A percentile compares a stretch with the other conserved stretches of the same genome.
These are phyloP conservation scores for Yueomyces sp. DNA, from an alignment of 1,139 yeast genomes.

Conservation along the genomic window DNA sequence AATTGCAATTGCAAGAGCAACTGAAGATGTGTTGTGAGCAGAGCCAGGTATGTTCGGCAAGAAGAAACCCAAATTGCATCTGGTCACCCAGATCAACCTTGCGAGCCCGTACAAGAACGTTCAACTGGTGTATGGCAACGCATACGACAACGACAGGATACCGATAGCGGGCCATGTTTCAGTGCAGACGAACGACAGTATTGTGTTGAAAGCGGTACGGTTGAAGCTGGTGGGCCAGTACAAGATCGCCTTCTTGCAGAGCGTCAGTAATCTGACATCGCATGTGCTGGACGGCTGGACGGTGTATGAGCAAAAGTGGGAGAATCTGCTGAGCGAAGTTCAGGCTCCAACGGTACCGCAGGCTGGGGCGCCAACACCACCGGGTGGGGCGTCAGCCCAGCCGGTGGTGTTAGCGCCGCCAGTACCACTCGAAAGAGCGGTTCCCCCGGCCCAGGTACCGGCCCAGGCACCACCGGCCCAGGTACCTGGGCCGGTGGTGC, in stretches of 20 bases:
- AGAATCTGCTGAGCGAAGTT: constrained; percentile 37
- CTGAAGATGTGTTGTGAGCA: neutral
- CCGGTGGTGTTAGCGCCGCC: too few relatives aligned
- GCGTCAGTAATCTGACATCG: neutral
- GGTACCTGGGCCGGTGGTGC: constrained; percentile 1
- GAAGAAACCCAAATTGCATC: neutral
- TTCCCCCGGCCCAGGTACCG: neutral
- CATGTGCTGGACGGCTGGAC: neutral
- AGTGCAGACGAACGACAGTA: neutral
- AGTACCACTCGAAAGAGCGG: constrained; percentile 29
- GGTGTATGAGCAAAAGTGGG: constrained; percentile 46
- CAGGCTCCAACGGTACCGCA: constrained; percentile 30
- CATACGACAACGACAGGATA: neutral
- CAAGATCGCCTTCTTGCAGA: neutral
- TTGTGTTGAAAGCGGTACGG: neutral
- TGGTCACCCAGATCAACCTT: neutral
- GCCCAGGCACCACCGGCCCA: constrained; percentile 1
- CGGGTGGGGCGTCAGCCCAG: too few relatives aligned
- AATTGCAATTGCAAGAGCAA: neutral
- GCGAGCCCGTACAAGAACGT: neutral
- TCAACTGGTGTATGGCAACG: neutral
- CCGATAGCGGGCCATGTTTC: neutral
- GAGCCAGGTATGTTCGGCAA: neutral
- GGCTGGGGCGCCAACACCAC: too few relatives aligned
- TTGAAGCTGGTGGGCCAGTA: neutral